Evolutionary conservation across 2,329 filamentous ascomycete genomes (phyloP).

Genomic region (Talaromyces verruculosus): DNA sequence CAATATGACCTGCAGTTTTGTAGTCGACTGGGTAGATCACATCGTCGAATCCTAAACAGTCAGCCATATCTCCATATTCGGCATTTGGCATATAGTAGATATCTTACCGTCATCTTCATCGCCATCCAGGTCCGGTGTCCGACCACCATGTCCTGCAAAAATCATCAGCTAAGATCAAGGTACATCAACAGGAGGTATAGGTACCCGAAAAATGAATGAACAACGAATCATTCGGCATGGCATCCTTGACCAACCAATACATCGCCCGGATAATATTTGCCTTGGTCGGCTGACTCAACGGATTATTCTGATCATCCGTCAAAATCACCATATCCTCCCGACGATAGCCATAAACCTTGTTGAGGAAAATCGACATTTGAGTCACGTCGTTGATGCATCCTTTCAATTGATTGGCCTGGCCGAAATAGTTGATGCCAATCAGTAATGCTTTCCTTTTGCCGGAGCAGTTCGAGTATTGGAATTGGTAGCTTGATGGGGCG

Average conservation of each 20-base stretch:
- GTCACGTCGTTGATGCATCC: slow-evolving; percentile 97
- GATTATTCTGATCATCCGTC: slow-evolving; percentile 93
- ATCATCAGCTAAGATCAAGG: not conserved
- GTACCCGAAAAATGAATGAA: slow-evolving; percentile 95
- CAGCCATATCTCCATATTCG: not conserved
- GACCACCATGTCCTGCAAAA: slow-evolving; percentile 66
- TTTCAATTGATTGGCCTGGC: slow-evolving; percentile 80
- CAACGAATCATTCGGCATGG: slow-evolving; percentile 84
- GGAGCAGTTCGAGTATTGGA: slow-evolving; percentile 88
- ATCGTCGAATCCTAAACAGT: slow-evolving; percentile 63
- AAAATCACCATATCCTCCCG: slow-evolving; percentile 96
- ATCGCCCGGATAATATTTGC: slow-evolving; percentile 92
- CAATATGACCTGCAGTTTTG: slow-evolving; percentile 66
- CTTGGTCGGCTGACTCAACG: slow-evolving; percentile 95
- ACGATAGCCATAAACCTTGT: slow-evolving; percentile 83
- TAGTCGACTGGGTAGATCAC: slow-evolving; percentile 78
- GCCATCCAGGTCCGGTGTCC: slow-evolving; percentile 69
- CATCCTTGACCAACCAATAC: slow-evolving; percentile 98
- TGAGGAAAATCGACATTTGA: slow-evolving; percentile 90
- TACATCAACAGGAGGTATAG: slow-evolving; percentile 25
- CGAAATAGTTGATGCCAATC: slow-evolving; percentile 96
- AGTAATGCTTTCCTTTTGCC: slow-evolving; percentile 83
- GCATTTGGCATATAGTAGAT: not conserved
- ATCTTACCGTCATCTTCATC: slow-evolving; percentile 69
- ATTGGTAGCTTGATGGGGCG: slow-evolving; percentile 78